These are phyloP conservation scores for Termitomyces sp. DNA, from an alignment of 768 basidiomycete species.

Conservation along the genomic window DNA sequence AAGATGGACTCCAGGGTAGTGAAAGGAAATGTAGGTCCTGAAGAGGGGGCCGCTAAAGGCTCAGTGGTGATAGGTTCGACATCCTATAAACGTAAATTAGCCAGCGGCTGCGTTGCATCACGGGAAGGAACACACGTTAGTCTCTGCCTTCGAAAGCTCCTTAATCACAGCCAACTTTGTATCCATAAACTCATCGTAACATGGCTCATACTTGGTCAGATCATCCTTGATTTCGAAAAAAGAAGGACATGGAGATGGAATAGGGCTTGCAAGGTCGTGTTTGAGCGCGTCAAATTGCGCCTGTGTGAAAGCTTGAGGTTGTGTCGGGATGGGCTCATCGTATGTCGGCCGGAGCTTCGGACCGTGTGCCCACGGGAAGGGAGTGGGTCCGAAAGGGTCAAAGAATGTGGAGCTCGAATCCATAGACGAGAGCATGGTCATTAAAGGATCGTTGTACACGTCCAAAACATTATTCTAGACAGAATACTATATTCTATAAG, in stretches of 20 bases:
- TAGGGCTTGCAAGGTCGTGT: slow-evolving; percentile 9
- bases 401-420: slow-evolving; percentile 12
- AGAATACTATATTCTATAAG: not conserved
- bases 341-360: slow-evolving; percentile 3
- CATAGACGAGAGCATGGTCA: slow-evolving; percentile 2
- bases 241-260: slow-evolving; percentile 6
- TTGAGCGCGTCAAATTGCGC: slow-evolving; percentile 8
- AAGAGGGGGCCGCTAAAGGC: not conserved
- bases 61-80: not conserved
- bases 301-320: not conserved
- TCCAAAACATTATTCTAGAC: slow-evolving; percentile 7
- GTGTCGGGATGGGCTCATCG: not conserved
- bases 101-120: not conserved
- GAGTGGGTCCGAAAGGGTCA: slow-evolving; percentile 9
- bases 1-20: slow-evolving; percentile 1
- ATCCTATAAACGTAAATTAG: not conserved
- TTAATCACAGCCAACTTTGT: slow-evolving; percentile 10
- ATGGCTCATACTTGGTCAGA: slow-evolving; percentile 8
- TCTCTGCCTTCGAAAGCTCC: slow-evolving; percentile 3
- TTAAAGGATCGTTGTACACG: slow-evolving; percentile 8
- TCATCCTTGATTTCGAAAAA: slow-evolving; percentile 13
- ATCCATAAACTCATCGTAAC: slow-evolving; percentile 15
- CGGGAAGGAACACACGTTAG: not conserved
- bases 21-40: not conserved
- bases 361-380: slow-evolving; percentile 5